Percentiles rank a stretch among this genome's conserved stretches.
phyloP scores from a whole-genome alignment of 1,284 basidiomycete genomes.

The Pseudozyma thailandica region DNA sequence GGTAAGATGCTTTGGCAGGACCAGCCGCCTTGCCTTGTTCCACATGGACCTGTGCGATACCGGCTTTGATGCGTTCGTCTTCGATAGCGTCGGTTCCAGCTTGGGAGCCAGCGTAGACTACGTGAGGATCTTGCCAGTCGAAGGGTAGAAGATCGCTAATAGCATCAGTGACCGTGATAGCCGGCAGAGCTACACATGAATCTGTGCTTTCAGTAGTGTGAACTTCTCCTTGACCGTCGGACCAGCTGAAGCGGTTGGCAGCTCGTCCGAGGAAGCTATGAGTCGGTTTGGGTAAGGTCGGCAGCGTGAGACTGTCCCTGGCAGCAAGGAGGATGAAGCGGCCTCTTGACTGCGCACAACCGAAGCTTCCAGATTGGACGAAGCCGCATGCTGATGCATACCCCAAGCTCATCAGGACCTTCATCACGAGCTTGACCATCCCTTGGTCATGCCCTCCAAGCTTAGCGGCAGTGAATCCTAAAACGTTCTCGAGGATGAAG shows the following conservation, averaged over 20 bases:
- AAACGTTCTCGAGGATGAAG: conserved; percentile 39
- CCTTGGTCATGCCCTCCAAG: conserved; percentile 20
- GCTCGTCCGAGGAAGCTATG: conserved; percentile 23
- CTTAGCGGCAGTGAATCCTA: conserved; percentile 21
- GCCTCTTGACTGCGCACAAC: conserved; percentile 30
- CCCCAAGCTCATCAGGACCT: conserved; percentile 17
- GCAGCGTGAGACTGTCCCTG: conserved; percentile 5
- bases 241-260: conserved; percentile 12
- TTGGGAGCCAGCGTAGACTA: conserved; percentile 25
- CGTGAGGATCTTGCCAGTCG: conserved; percentile 44
- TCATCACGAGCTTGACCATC: conserved; percentile 27
- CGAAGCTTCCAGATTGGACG: conserved; percentile 30
- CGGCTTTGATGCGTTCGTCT: conserved; percentile 1
- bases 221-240: background rate
- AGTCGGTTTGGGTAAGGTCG: conserved; percentile 21
- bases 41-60: conserved; percentile 23
- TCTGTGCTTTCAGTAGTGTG: background rate
- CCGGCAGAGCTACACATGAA: conserved; percentile 9
- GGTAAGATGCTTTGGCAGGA: background rate
- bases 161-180: conserved; percentile 18
- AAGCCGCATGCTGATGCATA: conserved; percentile 23
- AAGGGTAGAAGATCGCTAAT: conserved; percentile 32
- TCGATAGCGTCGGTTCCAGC: conserved; percentile 16
- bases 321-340: conserved; percentile 32
- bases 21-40: background rate